Evolutionary conservation across 177 flowering plant genomes (phyloP), one percentile per base, ranked within the genome.

Genomic region (Tripterygium wilfordii): DNA sequence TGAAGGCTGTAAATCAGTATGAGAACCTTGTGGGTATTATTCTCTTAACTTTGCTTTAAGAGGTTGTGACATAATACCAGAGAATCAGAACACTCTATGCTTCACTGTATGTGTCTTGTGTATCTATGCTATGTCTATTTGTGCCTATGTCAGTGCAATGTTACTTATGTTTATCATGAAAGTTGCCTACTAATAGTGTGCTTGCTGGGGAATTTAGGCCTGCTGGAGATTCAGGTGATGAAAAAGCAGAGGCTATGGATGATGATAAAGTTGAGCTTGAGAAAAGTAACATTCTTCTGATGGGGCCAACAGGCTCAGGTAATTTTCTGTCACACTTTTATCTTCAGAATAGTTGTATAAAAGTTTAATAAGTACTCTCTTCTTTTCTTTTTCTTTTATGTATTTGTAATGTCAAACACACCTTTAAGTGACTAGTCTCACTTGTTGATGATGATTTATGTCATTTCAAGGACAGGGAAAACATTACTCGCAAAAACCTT

Each of bases 261-360:
- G 57, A 64, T 70, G 95, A 87, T 46, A 48, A 54, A 13, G 98
- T 91, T 39, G 98, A 91, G 62, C 85, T 91, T 51, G 98, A 91
- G 63, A 91, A 91, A 68, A 91, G 98, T 62, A 91, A 91, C 62
- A 77, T 91, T 57, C 94, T 91, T 37, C 49, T 91, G 12, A 78
- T 88, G 92, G 98, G 98, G 27, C 96, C 98, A 33, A 91, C 98
- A n/a, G 98, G 98, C 45, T 91, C 98, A 77, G 98, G 98, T 91
- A 70, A 76, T 48, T 18, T 51, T 2, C 1, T 28, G 31, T 15
- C 14, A 2, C 45, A 24, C 9, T 33, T 39, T 8, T 15, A 14
- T 36, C n/a, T n/a, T n/a, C n/a, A n/a, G n/a, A n/a, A n/a, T n/a
- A n/a, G n/a, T n/a, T n/a, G n/a, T n/a, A n/a, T n/a, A n/a, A n/a